Evolutionary conservation across 345 rosid genomes (phyloP).

Genomic region (Isatis tinctoria): DNA sequence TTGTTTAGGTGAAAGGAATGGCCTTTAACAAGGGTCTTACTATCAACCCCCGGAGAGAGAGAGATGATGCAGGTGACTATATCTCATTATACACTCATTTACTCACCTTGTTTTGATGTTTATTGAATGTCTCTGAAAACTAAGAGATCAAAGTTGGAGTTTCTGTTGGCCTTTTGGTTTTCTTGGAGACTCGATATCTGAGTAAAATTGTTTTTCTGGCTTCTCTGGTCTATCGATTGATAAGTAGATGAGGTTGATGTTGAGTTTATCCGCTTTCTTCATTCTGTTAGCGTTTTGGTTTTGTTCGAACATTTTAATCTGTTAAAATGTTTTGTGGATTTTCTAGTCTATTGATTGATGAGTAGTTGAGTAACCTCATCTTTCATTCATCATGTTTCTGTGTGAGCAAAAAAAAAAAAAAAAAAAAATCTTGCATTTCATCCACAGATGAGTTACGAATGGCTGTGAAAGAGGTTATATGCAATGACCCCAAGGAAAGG

Average conservation of each 20-base stretch:
- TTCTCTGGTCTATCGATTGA: not conserved
- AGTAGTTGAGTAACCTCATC: not conserved
- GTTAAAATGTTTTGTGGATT: not conserved
- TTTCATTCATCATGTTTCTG: not conserved
- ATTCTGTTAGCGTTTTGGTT: not conserved
- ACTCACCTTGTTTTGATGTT: not conserved
- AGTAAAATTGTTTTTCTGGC: not conserved
- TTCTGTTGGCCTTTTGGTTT: not conserved
- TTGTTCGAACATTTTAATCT: not conserved
- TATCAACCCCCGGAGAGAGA: constrained; percentile 56
- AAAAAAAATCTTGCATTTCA: not conserved
- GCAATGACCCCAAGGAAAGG: constrained; percentile 56
- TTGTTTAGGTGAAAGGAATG: constrained; percentile 88
- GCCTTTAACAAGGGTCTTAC: constrained; percentile 72
- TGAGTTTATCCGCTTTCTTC: not conserved
- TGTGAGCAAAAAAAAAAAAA: not conserved
- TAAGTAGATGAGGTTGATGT: not conserved
- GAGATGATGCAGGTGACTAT: constrained; percentile 66
- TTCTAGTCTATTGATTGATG: not conserved
- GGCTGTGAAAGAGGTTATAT: constrained; percentile 88
- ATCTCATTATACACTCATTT: not conserved
- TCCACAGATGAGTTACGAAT: constrained; percentile 66
- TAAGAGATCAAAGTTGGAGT: not conserved
- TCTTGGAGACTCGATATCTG: not conserved
- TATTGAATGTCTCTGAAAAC: not conserved